Conservation (phyloP, 1,284 basidiomycete genomes). For the Anthracocystis setariae region DNA sequence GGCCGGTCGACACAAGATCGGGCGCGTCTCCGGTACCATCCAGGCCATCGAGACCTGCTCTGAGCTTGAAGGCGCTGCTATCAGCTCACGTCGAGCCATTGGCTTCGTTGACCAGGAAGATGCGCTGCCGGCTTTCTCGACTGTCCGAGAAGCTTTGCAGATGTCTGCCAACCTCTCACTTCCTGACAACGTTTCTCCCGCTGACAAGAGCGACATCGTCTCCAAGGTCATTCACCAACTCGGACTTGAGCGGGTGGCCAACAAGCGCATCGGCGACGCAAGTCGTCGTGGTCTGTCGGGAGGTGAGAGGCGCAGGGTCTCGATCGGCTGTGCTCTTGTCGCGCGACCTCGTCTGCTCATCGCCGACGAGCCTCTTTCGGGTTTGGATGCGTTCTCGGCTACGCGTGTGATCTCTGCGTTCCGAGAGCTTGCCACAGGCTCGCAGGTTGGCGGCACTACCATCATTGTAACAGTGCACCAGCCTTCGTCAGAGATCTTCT, state of each 20-base stretch:
- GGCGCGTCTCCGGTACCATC: slow-evolving; percentile 36
- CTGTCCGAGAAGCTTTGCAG: slow-evolving; percentile 53
- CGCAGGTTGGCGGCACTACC: slow-evolving; percentile 41
- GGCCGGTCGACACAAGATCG: slow-evolving; percentile 53
- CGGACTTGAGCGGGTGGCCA: slow-evolving; percentile 44
- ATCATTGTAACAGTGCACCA: slow-evolving; percentile 59
- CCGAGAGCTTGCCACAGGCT: slow-evolving; percentile 32
- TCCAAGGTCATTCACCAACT: slow-evolving; percentile 40
- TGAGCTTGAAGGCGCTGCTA: neutral
- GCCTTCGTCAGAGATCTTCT: slow-evolving; percentile 56
- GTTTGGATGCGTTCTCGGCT: slow-evolving; percentile 56
- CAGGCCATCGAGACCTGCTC: slow-evolving; percentile 16
- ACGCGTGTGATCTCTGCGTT: slow-evolving; percentile 48
- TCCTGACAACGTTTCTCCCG: slow-evolving; percentile 45
- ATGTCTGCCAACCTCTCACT: slow-evolving; percentile 55
- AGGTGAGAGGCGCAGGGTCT: slow-evolving; percentile 54
- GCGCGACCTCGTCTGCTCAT: slow-evolving; percentile 51
- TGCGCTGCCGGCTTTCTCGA: slow-evolving; percentile 49
- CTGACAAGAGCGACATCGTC: slow-evolving; percentile 37
- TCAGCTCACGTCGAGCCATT: slow-evolving; percentile 21
- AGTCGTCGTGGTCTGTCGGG: slow-evolving; percentile 53
- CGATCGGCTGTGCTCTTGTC: slow-evolving; percentile 55
- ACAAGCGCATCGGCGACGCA: slow-evolving; percentile 51
- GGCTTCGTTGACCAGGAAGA: slow-evolving; percentile 61
- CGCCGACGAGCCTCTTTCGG: slow-evolving; percentile 55